Base-by-base conservation (phyloP, 345 rosid species). In the Dovyalis caffra region DNA sequence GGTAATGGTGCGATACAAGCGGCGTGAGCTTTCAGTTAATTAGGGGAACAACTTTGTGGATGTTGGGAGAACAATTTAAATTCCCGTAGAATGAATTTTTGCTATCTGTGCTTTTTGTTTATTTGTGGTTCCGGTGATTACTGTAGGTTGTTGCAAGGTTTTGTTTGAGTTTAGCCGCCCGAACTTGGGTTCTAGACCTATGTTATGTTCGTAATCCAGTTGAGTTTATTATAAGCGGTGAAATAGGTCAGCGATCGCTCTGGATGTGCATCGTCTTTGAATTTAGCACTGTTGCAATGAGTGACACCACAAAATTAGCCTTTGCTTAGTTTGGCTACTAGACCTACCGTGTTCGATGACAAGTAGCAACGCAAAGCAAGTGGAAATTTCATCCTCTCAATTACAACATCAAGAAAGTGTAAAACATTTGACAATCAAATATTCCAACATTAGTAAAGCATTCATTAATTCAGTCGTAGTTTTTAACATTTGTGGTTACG, bases 1-100 rank as follows among this genome's bases (percentile, higher is more conserved):
- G 69, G 98, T 95, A 74, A 93, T 95, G 99, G 99, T 91, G 74
- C 90, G 88, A 43, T 93, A 89, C 86, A 91, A 91, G 88, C 71
- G 81, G 25, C 74, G 78, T 26, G 66, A 71, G 60, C 80, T 77
- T 66, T 56, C 76, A 57, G 76, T 71, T 28, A 25, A 57, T 37
- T 71, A 71, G 1, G 21, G 20, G 37, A 33, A 23, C 29, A 70
- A 5, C 11, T 7, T 34, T 34, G 64, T 57, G 68, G 67, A 51
- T 33, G 69, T 45, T 68, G 61, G 33, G 78, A 69, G 37, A 71
- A 58, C 25, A 6, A 53, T 28, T 26, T 37, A 6, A 62, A 51
- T 34, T 56, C 66, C 34, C 21, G 40, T 61, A 5, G 66, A 34
- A 74, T 72, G 70, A 37, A 11, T 61, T 60, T 68, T 31, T 32